These are phyloP conservation scores for Suhomyces emberorum DNA, from an alignment of 805 yeast genomes.

Conservation along the genomic window DNA sequence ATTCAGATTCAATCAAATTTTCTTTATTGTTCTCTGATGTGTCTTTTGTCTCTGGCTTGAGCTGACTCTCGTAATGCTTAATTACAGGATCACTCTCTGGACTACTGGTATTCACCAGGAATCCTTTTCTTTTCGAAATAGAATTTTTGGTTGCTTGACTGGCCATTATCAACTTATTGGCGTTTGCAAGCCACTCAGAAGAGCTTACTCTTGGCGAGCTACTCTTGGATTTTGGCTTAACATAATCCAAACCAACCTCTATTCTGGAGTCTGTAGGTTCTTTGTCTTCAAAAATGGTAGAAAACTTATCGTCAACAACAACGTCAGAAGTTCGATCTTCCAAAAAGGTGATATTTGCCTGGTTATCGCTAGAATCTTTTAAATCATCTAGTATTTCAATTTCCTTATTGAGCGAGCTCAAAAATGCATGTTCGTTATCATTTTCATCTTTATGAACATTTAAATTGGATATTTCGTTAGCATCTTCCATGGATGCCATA, in stretches of 20 bases:
- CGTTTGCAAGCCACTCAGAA: neutral
- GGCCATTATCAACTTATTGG: neutral
- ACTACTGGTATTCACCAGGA: too few relatives aligned
- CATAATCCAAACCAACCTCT: neutral
- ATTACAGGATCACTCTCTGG: too few relatives aligned
- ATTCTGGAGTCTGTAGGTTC: neutral
- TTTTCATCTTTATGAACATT: too few relatives aligned
- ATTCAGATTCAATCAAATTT: neutral
- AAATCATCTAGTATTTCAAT: too few relatives aligned
- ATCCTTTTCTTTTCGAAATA: neutral
- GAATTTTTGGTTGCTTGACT: neutral
- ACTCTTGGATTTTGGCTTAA: neutral
- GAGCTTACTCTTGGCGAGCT: neutral
- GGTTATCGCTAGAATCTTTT: neutral
- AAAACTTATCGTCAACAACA: conserved; percentile 1
- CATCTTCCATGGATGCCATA: too few relatives aligned
- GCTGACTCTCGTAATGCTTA: too few relatives aligned
- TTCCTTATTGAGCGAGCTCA: too few relatives aligned
- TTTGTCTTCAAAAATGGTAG: conserved; percentile 4
- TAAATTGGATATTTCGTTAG: too few relatives aligned
- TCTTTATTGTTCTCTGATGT: neutral
- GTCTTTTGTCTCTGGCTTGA: neutral
- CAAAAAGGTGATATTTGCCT: neutral
- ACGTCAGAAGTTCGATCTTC: neutral
- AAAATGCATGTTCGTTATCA: too few relatives aligned